Base-by-base conservation (phyloP, 441 rosid genomes). In the Breynia disticha region DNA sequence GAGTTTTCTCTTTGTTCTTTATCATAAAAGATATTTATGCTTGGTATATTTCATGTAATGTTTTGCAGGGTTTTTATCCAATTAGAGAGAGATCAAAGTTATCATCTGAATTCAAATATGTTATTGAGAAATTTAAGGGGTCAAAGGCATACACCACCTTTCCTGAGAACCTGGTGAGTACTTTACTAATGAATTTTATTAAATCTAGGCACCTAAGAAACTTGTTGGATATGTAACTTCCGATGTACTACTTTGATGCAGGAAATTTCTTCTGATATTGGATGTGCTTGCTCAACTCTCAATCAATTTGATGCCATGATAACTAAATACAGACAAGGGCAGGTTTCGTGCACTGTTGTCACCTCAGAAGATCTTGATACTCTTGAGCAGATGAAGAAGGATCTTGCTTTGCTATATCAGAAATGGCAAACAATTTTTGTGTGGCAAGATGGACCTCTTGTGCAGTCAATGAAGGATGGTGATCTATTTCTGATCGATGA, bases 391-490 rank as follows among this genome's bases (percentile, higher is more conserved):
- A 77, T 77, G 74, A 78, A 59, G 58, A 54, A 57, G 73, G 71
- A 72, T 21, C 87, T 90, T 50, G 63, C 53, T 68, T 69, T 62
- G 81, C 78, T 87, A 60, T 71, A 83, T 64, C 80, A 74, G 57
- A 79, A 73, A 65, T 94, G 97, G 99, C 84, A 82, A 59, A 67
- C 83, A 50, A 83, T 94, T 56, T 94, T 94, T 73, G 68, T 67
- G 56, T 94, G 99, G 99, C 96, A 90, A 75, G 99, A 90, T 81
- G 99, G 99, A 20, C 95, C 99, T 60, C 94, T 94, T 55, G 94
- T 94, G 67, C 79, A 80, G 66, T 86, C 97, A 28, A 94, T 94
- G 99, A 87, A 73, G 77, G 74, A 80, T 62, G 95, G 99, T 56
- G 80, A 86, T 73, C 71, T 94, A 18, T 73, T 94, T 73, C 96